These are phyloP conservation scores for Byssochlamys sp. DNA, from an alignment of 2,329 filamentous ascomycete genomes.

Conservation along the genomic window DNA sequence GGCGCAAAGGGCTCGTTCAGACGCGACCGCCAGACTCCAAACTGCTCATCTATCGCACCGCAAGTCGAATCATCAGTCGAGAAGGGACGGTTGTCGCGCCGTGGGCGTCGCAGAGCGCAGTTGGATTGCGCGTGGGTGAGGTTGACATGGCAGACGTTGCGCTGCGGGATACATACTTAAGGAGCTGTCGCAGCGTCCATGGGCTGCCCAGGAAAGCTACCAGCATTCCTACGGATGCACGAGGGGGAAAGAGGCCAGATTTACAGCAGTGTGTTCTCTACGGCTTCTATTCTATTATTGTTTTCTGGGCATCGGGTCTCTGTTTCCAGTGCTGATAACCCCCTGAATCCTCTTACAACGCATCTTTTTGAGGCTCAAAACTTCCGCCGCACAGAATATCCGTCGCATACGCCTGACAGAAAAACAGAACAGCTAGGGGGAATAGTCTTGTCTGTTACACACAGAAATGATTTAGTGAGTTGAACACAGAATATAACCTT, in stretches of 20 bases:
- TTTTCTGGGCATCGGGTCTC: not conserved
- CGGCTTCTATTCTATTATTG: not conserved
- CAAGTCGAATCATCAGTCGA: not conserved
- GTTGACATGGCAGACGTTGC: not conserved
- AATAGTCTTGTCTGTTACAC: too few relatives aligned
- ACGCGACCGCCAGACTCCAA: constrained; percentile 3
- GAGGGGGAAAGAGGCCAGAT: not conserved
- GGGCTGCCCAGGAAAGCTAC: not conserved
- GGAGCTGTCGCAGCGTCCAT: not conserved
- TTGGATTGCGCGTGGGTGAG: not conserved
- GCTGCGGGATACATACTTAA: not conserved
- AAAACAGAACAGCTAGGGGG: too few relatives aligned
- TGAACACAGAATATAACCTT: too few relatives aligned
- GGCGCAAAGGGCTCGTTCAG: constrained; percentile 5
- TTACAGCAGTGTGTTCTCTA: not conserved
- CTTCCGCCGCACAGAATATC: not conserved
- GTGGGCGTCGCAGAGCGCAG: not conserved
- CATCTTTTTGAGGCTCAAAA: not conserved
- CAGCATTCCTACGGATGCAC: not conserved
- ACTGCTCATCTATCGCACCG: not conserved
- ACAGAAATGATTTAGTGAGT: too few relatives aligned
- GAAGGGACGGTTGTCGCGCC: not conserved
- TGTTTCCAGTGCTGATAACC: not conserved
- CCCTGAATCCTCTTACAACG: not conserved
- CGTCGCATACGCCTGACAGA: too few relatives aligned